Base-by-base conservation (phyloP, 2,329 filamentous ascomycete genomes). In the Hortaea sp. region DNA sequence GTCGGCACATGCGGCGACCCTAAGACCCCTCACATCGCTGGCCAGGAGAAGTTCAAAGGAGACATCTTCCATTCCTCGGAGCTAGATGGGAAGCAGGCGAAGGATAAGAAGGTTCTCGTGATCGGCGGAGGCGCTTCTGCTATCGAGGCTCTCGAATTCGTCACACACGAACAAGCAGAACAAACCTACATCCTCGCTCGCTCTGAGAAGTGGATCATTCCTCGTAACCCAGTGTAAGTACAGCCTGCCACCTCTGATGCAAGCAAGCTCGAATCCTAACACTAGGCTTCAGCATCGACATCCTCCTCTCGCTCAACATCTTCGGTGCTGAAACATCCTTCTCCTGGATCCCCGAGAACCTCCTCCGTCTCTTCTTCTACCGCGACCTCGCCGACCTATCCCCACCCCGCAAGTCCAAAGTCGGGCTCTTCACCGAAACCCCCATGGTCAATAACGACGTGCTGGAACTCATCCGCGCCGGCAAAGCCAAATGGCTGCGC, bases 361-460 rank as follows among this genome's bases (percentile, higher is more conserved):
- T 94, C 0, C 75, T 94, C 0, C 80, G 79, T 50, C 78, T 82
- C 52, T 76, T 90, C 69, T 94, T 94, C 70, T 94, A 94, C 62
- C 78, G 86, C 11, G 87, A 92, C 55, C 74, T 94, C 2, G 69
- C 81, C 56, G 80, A 88, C 53, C 73, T 94, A 5, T 77, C 85
- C 0, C 87, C 87, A 0, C 68, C 76, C 0, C 49, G 52, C 6
- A 57, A 59, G 43, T 9, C 32, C 32, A 70, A 76, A 28, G 81
- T 82, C 57, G 85, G 85, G 6, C 68, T 92, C n/a, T 94, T 88
- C 63, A 88, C 76, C 29, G 83, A 85, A 43, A 94, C 87, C 0
- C 87, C 87, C 0, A 90, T 92, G 85, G 56, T 92, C 27, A 94
- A 92, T 64, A 84, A 81, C 11, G 81, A 88, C 40, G 76, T 94